These are phyloP conservation scores for Fusarium bulbicola DNA, from an alignment of 2,329 filamentous ascomycete species.

Conservation along the genomic window DNA sequence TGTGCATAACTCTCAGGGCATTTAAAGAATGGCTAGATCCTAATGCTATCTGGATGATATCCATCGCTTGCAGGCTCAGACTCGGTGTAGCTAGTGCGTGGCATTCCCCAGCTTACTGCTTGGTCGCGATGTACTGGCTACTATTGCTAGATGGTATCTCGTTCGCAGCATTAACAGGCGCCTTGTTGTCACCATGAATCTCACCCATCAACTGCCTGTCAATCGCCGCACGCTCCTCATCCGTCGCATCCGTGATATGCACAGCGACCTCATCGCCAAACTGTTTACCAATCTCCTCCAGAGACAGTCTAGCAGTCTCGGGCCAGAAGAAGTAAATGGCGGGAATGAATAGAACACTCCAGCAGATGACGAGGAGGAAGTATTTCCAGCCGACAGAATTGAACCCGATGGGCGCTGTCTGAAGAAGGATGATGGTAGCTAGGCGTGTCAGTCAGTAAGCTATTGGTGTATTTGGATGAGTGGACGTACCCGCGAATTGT, in stretches of 20 bases:
- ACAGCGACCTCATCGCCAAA: slow-evolving; percentile 61
- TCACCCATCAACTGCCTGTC: slow-evolving; percentile 4
- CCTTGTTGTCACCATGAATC: background rate
- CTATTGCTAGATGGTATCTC: background rate
- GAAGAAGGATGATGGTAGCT: slow-evolving; percentile 56
- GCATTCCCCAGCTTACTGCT: background rate
- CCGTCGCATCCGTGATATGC: slow-evolving; percentile 54
- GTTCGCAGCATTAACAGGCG: rapidly evolving
- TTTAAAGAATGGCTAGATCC: rapidly evolving
- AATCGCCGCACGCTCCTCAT: slow-evolving; percentile 35
- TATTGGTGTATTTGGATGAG: no score
- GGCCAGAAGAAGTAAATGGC: slow-evolving; percentile 47
- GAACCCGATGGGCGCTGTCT: slow-evolving; percentile 52
- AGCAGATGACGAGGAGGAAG: slow-evolving; percentile 57
- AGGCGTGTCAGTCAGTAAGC: no score
- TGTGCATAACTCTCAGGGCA: rapidly evolving
- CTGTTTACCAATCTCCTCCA: slow-evolving; percentile 51
- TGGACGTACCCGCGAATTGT: slow-evolving; percentile 52
- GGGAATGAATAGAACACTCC: slow-evolving; percentile 47
- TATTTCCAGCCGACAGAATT: slow-evolving; percentile 59
- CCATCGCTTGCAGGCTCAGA: rapidly evolving
- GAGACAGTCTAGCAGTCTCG: slow-evolving; percentile 46
- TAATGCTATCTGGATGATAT: background rate
- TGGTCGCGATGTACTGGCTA: background rate
- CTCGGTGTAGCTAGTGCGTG: background rate